Evolutionary conservation across 495 filamentous ascomycete species (phyloP).

Genomic region (Trichoderma parareesei): DNA sequence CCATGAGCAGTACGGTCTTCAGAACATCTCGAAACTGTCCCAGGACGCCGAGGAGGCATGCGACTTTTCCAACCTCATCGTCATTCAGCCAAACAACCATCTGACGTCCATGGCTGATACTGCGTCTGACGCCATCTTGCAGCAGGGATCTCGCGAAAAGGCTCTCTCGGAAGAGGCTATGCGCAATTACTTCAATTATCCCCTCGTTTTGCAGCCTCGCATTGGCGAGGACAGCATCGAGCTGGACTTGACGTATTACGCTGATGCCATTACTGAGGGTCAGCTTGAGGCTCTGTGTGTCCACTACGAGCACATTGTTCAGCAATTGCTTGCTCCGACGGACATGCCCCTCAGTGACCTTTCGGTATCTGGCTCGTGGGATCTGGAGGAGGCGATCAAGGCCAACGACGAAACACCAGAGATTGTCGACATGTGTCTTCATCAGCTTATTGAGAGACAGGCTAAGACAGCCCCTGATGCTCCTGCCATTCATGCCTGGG

Average conservation of each 20-base stretch:
- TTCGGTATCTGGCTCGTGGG: background rate
- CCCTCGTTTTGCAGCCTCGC: conserved; percentile 4
- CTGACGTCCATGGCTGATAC: conserved; percentile 7
- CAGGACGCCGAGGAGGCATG: conserved; percentile 12
- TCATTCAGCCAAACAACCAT: conserved; percentile 8
- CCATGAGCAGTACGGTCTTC: conserved; percentile 40
- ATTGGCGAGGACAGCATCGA: conserved; percentile 7
- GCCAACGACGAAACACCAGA: conserved; percentile 1
- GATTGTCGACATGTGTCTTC: conserved; percentile 20
- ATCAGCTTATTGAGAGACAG: conserved; percentile 21
- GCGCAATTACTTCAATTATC: conserved; percentile 9
- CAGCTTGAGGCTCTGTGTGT: conserved; percentile 5
- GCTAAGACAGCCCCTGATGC: conserved; percentile 15
- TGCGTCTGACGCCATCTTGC: conserved; percentile 4
- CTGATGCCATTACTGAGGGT: background rate
- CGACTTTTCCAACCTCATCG: conserved; percentile 8
- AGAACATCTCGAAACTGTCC: conserved; percentile 23
- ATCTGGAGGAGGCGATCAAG: background rate
- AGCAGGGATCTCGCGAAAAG: background rate
- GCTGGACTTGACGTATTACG: conserved; percentile 4
- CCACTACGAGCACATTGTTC: conserved; percentile 6
- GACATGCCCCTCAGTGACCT: background rate
- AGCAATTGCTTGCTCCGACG: background rate
- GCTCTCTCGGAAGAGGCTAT: conserved; percentile 6
- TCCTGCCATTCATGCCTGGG: conserved; percentile 36